Evolutionary conservation across 352 stramenopile genomes (phyloP), one percentile per base, ranked within the genome.

Genomic region (Phytophthora boehmeriae): DNA sequence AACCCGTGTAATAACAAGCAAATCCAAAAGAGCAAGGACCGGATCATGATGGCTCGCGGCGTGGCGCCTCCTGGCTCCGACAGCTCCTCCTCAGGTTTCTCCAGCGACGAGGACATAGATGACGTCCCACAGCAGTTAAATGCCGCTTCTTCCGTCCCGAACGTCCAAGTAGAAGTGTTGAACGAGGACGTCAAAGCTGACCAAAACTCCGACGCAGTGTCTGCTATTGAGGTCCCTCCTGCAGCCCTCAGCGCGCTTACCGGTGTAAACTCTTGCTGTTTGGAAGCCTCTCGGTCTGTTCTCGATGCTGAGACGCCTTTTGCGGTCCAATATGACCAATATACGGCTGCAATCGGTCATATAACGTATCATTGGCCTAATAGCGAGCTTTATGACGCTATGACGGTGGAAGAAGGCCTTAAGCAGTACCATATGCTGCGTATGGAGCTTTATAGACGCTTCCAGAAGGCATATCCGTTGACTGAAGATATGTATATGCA

Each of bases 401-500:
- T 22, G 6, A 44, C 63, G 22, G 38, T 68, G 10, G 50, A 48
- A 11, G 56, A 47, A 6, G 52, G 23, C 35, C 49, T 66, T 5
- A 16, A 41, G 8, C 13, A 44, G 17, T 85, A 70, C 51, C 64
- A 62, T 25, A 48, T 43, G 16, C 57, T 80, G 4, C 73, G 76
- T 36, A 36, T 56, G 13, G 52, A 60, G n/a, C 16, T 91, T 0
- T 89, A 75, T 41, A 45, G 36, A 5, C 52, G 50, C 34, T 92
- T 92, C 61, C 80, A 87, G n/a, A 35, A 22, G 32, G 70, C 52
- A 1, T 89, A 86, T 45, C 83, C 83, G 10, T 59, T 92, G 8
- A 88, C 75, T 14, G 67, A 77, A 16, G 70, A 78, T 45, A 75
- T 90, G 67, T 88, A 86, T 50, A 23, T 41, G 22, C 71, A 90